Evolutionary conservation across 2,329 filamentous ascomycete species (phyloP).

Genomic region (Blumeria graminis): DNA sequence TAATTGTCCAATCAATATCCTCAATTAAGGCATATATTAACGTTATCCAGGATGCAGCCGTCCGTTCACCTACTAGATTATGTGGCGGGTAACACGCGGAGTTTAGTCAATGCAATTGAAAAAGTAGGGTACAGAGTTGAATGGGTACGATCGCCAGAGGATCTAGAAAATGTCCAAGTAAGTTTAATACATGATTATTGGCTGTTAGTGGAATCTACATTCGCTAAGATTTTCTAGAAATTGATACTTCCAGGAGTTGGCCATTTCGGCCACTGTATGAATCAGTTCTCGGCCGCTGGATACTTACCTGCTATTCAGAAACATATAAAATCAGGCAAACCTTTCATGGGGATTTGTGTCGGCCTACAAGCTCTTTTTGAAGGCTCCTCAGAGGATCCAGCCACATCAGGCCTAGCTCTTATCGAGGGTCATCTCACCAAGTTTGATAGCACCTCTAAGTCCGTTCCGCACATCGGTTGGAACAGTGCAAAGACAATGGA

Average conservation of each 20-base stretch:
- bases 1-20: too few species aligned
- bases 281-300: slow-evolving; percentile 56
- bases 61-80: slow-evolving; percentile 57
- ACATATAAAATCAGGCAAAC: slow-evolving; percentile 77
- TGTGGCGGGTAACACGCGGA: slow-evolving; percentile 88
- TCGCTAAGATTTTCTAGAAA: slow-evolving; percentile 28
- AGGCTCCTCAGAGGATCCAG: slow-evolving; percentile 55
- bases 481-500: slow-evolving; percentile 53
- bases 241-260: slow-evolving; percentile 90
- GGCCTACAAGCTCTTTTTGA: slow-evolving; percentile 78
- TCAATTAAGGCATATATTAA: too few species aligned
- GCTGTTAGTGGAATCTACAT: neutral
- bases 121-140: slow-evolving; percentile 81
- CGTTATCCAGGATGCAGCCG: neutral
- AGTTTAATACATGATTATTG: slow-evolving; percentile 8
- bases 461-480: slow-evolving; percentile 98
- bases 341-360: slow-evolving; percentile 95
- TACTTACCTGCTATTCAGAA: slow-evolving; percentile 62
- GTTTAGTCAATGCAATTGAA: slow-evolving; percentile 91
- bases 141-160: slow-evolving; percentile 69
- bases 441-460: slow-evolving; percentile 57
- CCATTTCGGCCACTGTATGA: slow-evolving; percentile 89
- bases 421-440: slow-evolving; percentile 47
- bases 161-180: slow-evolving; percentile 70
- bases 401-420: slow-evolving; percentile 48